Base-by-base conservation (phyloP, 257 asterid genomes). In the Solanum acaule region DNA sequence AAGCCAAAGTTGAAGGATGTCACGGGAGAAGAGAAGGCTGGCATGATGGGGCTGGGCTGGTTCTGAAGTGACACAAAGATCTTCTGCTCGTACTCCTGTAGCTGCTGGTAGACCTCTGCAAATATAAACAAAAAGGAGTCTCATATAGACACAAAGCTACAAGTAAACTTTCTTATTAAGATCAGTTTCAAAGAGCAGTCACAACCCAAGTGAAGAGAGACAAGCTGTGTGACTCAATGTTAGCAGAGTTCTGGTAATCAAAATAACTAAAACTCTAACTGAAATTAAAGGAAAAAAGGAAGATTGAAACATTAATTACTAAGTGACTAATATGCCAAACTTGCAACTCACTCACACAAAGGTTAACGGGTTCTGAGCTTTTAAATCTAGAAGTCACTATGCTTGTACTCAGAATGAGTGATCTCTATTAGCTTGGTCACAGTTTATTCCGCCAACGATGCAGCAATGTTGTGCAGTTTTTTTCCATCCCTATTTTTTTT, bases 1-100 rank as follows among this genome's bases (percentile, higher is more conserved):
- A 95, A 95, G 85, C 98, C 98, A 88, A 97, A 97, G 96, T 94
- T 96, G 91, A 97, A 94, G 71, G 96, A 83, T 46, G 75, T 42
- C 42, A 81, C 68, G 63, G 88, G 91, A 38, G 93, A 72, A 10
- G 93, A 9, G 77, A 90, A 88, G 79, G 87, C 87, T n/a, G 94
- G 91, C 33, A 88, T 38, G 81, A 67, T 35, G n/a, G 44, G 38
- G 31, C 11, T 22, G 85, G 71, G 77, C 85, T 86, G 89, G 87
- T 88, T 91, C 72, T 92, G 91, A 12, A 34, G 82, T 76, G 95
- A 86, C 61, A 87, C 89, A 85, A 93, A 92, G 38, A 95, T 88
- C 88, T 85, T 91, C 88, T 92, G 96, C 92, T 97, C 99, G 31
- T 91, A 96, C 84, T 94, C 98, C 88, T 92, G 96, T 87, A 97